Evolutionary conservation across 164 flowering plant species (phyloP).

Genomic region (Euptelea pleiosperma): DNA sequence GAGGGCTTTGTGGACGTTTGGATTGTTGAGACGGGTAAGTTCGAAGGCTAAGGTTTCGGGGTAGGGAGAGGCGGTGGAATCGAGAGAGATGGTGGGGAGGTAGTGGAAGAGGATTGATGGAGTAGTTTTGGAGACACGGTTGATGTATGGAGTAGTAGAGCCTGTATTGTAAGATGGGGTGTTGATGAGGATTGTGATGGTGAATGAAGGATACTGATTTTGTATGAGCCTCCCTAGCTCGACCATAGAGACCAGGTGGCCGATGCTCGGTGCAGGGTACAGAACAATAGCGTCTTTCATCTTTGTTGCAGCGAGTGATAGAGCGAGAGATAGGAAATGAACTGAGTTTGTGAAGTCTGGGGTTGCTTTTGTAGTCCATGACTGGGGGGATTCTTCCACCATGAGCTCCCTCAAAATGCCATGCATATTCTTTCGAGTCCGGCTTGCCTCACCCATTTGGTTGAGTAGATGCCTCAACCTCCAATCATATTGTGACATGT

Average conservation of each 20-base stretch:
- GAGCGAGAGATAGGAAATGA: neutral
- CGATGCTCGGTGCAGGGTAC: conserved; percentile 23
- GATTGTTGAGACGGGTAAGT: too few relatives aligned
- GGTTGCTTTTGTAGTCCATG: too few relatives aligned
- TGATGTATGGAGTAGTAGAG: conserved; percentile 14
- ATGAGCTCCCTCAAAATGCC: too few relatives aligned
- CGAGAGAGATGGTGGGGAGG: conserved; percentile 6
- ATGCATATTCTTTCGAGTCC: too few relatives aligned
- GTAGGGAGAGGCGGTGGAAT: conserved; percentile 9
- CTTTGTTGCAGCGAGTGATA: too few relatives aligned
- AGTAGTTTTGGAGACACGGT: conserved; percentile 5
- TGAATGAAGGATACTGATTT: conserved; percentile 1
- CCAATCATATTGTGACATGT: too few relatives aligned
- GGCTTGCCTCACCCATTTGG: too few relatives aligned
- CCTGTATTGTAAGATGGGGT: conserved; percentile 7
- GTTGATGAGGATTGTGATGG: conserved; percentile 18
- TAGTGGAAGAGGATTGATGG: conserved; percentile 25
- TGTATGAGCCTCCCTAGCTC: conserved; percentile 26
- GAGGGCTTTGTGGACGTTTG: too few relatives aligned
- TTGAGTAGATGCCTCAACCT: too few relatives aligned
- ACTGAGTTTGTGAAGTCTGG: too few relatives aligned
- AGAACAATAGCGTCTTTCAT: too few relatives aligned
- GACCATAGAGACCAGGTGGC: conserved; percentile 30
- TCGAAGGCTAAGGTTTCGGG: conserved; percentile 8
- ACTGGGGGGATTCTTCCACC: too few relatives aligned